A percentile compares a stretch with the other conserved stretches of the same genome.
These are phyloP conservation scores for Colletotrichum tamarilloi DNA, from an alignment of 2,329 filamentous ascomycete species.

Conservation along the genomic window DNA sequence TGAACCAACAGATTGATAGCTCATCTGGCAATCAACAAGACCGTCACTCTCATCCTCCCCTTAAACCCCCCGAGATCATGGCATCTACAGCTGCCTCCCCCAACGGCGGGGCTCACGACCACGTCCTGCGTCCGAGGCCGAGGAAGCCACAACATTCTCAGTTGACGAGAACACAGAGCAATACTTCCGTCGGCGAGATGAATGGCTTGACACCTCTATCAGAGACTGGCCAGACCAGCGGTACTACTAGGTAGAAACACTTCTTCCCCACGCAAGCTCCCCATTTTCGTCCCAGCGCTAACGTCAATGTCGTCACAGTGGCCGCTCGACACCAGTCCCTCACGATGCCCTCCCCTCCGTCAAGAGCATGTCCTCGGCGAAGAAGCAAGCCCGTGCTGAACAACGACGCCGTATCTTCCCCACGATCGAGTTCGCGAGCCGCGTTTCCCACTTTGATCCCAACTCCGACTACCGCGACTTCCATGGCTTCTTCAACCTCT, in stretches of 20 bases:
- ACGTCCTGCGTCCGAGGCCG: conserved; percentile 60
- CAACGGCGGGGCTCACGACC: conserved; percentile 45
- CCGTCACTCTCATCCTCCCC: background rate
- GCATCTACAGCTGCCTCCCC: conserved; percentile 25
- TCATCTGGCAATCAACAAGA: background rate
- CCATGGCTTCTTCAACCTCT: conserved; percentile 96
- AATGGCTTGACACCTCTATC: conserved; percentile 23
- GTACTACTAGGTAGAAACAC: conserved; percentile 29
- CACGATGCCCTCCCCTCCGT: conserved; percentile 93
- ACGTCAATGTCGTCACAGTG: conserved; percentile 59
- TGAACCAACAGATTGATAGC: background rate
- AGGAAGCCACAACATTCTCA: conserved; percentile 62
- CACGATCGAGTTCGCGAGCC: conserved; percentile 88
- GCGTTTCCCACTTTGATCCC: conserved; percentile 96
- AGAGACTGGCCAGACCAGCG: conserved; percentile 32
- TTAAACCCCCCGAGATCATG: conserved; percentile 9
- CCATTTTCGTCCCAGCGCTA: background rate
- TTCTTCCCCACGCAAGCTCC: background rate
- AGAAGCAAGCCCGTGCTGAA: conserved; percentile 84
- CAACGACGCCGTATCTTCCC: conserved; percentile 89
- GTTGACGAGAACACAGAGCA: conserved; percentile 34
- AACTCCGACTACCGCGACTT: conserved; percentile 94
- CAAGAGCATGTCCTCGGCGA: conserved; percentile 85
- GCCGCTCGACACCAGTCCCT: conserved; percentile 84
- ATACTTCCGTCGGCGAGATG: conserved; percentile 29